These are phyloP conservation scores for Bruguiera parviflora DNA, from an alignment of 345 rosid genomes.

Conservation along the genomic window DNA sequence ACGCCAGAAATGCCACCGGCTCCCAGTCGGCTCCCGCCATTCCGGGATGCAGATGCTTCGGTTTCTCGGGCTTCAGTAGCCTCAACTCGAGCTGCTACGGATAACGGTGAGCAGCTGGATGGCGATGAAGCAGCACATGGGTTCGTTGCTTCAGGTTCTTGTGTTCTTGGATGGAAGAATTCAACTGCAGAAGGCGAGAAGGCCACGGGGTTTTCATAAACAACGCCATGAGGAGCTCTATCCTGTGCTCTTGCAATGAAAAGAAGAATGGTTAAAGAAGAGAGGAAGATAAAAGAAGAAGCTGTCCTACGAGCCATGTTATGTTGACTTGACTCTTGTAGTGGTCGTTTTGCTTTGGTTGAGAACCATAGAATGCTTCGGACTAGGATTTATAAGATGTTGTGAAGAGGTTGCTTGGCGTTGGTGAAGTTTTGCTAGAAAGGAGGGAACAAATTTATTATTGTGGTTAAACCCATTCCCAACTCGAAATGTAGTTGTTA, in stretches of 20 bases:
- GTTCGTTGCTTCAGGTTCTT: constrained; percentile 17
- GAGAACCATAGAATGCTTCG: constrained; percentile 23
- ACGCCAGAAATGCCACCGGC: constrained; percentile 40
- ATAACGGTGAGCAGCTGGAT: constrained; percentile 55
- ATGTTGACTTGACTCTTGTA: neutral
- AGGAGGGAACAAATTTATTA: constrained; percentile 51
- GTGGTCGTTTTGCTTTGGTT: constrained; percentile 10
- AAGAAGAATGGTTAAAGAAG: constrained; percentile 28
- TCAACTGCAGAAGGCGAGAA: constrained; percentile 78
- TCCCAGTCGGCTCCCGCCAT: constrained; percentile 28
- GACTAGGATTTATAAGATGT: constrained; percentile 49
- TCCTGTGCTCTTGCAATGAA: constrained; percentile 48
- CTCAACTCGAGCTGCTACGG: constrained; percentile 51
- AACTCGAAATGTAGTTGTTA: neutral
- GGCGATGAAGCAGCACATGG: constrained; percentile 22
- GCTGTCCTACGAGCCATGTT: constrained; percentile 32
- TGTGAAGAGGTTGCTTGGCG: constrained; percentile 45
- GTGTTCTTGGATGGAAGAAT: constrained; percentile 70
- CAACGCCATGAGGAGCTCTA: constrained; percentile 90
- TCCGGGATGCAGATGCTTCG: constrained; percentile 21
- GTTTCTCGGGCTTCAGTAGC: constrained; percentile 29
- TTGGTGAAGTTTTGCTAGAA: constrained; percentile 24
- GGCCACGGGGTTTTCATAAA: constrained; percentile 56
- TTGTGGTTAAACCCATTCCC: constrained; percentile 27
- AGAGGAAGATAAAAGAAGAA: constrained; percentile 28